Evolutionary conservation across 2,329 filamentous ascomycete species (phyloP).

Genomic region (Fusarium duplospermum): DNA sequence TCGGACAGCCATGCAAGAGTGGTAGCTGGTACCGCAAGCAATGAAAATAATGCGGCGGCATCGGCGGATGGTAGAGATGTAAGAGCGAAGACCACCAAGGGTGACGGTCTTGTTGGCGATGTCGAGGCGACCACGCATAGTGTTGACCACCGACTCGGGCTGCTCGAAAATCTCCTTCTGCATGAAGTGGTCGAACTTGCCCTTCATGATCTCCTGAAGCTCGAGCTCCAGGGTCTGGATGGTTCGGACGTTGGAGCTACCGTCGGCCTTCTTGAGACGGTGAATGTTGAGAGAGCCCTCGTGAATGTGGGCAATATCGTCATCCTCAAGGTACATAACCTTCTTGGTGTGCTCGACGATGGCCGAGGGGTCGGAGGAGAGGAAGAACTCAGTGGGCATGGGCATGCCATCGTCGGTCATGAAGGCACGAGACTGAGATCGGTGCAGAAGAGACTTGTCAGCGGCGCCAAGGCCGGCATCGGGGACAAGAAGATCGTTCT

Average conservation of each 20-base stretch:
- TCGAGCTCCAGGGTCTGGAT: slow-evolving; percentile 99
- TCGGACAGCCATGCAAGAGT: slow-evolving; percentile 99
- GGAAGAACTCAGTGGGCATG: slow-evolving; percentile 98
- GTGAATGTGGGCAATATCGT: slow-evolving; percentile 99
- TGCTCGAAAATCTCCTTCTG: slow-evolving; percentile 99
- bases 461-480: slow-evolving; percentile 77
- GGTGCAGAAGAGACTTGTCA: slow-evolving; percentile 98
- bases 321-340: slow-evolving; percentile 99
- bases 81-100: slow-evolving; percentile 93
- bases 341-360: slow-evolving; percentile 99
- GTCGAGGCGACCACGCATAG: slow-evolving; percentile 98
- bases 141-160: slow-evolving; percentile 99
- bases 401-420: slow-evolving; percentile 98
- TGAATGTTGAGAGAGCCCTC: slow-evolving; percentile 99
- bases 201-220: slow-evolving; percentile 99
- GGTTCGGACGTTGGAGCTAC: slow-evolving; percentile 94
- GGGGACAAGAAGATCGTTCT: slow-evolving; percentile 78
- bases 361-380: slow-evolving; percentile 97
- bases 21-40: slow-evolving; percentile 97
- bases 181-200: slow-evolving; percentile 99
- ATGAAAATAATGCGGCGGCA: slow-evolving; percentile 99
- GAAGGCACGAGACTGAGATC: slow-evolving; percentile 98
- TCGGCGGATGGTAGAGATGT: slow-evolving; percentile 95
- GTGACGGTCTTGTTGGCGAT: slow-evolving; percentile 94
- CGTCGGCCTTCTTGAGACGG: slow-evolving; percentile 95